Evolutionary conservation across 2,329 filamentous ascomycete genomes (phyloP).

Genomic region (Alternaria postmessia): DNA sequence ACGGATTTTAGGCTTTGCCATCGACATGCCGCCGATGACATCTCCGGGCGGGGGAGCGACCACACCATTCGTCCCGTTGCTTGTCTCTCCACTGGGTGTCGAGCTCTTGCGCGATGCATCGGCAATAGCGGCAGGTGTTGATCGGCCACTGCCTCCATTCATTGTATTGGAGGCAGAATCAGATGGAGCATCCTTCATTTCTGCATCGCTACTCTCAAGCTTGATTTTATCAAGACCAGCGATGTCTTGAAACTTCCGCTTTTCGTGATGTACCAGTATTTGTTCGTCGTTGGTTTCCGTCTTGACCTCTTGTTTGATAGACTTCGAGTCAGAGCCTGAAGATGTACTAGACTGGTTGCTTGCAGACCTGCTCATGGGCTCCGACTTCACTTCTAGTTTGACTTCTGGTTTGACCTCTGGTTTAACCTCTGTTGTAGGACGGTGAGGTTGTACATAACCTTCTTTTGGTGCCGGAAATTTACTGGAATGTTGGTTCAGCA

Average conservation of each 20-base stretch:
- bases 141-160: constrained; percentile 36
- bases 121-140: constrained; percentile 34
- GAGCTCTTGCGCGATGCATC: constrained; percentile 26
- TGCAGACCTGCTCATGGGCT: constrained; percentile 33
- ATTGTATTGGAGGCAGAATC: constrained; percentile 32
- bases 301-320: constrained; percentile 30
- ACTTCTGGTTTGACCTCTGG: constrained; percentile 31
- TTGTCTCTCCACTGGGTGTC: constrained; percentile 22
- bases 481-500: constrained; percentile 63
- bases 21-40: constrained; percentile 34
- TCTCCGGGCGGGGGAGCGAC: constrained; percentile 14
- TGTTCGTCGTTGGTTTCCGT: constrained; percentile 34
- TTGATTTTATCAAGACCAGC: constrained; percentile 70
- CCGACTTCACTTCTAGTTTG: constrained; percentile 29
- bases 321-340: constrained; percentile 16
- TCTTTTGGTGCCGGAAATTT: constrained; percentile 47
- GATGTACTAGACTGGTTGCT: constrained; percentile 31
- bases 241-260: constrained; percentile 76
- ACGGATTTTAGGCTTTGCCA: constrained; percentile 44
- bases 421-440: constrained; percentile 32
- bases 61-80: constrained; percentile 15
- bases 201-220: constrained; percentile 40
- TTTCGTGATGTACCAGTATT: constrained; percentile 82
- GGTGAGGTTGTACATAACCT: constrained; percentile 31
- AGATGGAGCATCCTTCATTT: constrained; percentile 40